Base-by-base conservation (phyloP, 2,329 filamentous ascomycete species). In the Colletotrichum lindemuthianum region DNA sequence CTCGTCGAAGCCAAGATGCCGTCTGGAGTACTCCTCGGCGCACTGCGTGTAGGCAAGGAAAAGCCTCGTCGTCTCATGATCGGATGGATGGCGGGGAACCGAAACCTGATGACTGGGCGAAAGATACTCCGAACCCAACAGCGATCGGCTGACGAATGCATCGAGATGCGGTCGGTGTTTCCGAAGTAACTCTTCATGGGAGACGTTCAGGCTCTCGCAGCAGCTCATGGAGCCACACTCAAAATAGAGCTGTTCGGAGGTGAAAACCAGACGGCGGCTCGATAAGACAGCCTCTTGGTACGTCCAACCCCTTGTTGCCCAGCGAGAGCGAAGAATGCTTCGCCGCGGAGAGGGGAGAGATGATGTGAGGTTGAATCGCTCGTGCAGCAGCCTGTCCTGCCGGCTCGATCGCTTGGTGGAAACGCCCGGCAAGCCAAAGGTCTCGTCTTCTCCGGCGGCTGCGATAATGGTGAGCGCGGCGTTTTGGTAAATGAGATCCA, bases 381-480 rank as follows among this genome's bases (percentile, higher is more conserved):
- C 55, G n/a, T 58, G 55, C 2, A 47, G 45, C 24, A 58, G 36
- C 15, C 33, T 34, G 37, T 9, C 24, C 24, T 58, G 55, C 32
- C 37, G 45, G 37, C 45, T 36, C 11, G 12, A 33, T 7, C 55
- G 45, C 16, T 58, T 47, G 8, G 45, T 58, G 9, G 55, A 58
- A 33, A 60, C 37, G 5, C 61, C 61, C 13, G 61, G 61, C 34
- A 60, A 16, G 37, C 61, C 61, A 45, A n/a, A 34, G 8, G 37
- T 52, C 13, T 59, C 45, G 6, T 57, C 56, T 24, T 60, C 40
- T 43, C 61, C 61, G 15, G 66, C 59, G 2, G 70, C 59, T 1
- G 70, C 71, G 3, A 72, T 65, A n/a, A 73, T 68, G 1, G 71
- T 72, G 12, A 73, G 47, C 0, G 52, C 59, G 8, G 72, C 70